Conservation (phyloP, 1,284 basidiomycete species). For the Exobasidium cylindrosporum region DNA sequence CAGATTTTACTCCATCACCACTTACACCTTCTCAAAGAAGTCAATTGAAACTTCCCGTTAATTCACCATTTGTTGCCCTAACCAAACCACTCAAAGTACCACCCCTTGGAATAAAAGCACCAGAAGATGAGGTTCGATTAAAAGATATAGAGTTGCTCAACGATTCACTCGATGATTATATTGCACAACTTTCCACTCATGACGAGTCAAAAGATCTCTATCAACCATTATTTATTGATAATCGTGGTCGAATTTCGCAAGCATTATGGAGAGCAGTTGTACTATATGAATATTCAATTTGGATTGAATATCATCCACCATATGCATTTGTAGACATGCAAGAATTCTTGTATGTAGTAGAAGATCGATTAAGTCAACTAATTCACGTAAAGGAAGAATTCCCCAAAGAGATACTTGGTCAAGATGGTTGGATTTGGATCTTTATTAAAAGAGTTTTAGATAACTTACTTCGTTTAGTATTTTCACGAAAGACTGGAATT, state of each 20-base stretch:
- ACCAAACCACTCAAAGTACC: not conserved
- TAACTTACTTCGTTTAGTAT: no score
- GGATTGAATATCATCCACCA: not conserved
- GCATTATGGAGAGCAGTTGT: slow-evolving; percentile 10
- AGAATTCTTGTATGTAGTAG: not conserved
- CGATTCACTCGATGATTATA: not conserved
- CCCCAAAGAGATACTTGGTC: no score
- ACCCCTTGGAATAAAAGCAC: not conserved
- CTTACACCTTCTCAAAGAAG: not conserved
- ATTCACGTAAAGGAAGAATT: no score
- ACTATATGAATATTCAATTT: not conserved
- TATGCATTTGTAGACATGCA: not conserved
- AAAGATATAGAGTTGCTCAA: not conserved
- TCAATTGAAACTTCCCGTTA: not conserved
- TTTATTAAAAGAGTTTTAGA: no score
- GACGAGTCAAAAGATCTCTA: slow-evolving; percentile 8
- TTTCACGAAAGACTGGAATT: no score
- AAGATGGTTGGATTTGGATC: no score
- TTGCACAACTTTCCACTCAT: not conserved
- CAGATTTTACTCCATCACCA: not conserved
- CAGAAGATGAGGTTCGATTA: not conserved
- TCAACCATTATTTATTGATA: slow-evolving; percentile 17
- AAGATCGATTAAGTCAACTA: no score
- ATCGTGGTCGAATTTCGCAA: slow-evolving; percentile 3
- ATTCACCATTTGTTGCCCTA: slow-evolving; percentile 6